phyloP scores from a whole-genome alignment of 2,329 filamentous ascomycete species.

The Helminthosporium solani region DNA sequence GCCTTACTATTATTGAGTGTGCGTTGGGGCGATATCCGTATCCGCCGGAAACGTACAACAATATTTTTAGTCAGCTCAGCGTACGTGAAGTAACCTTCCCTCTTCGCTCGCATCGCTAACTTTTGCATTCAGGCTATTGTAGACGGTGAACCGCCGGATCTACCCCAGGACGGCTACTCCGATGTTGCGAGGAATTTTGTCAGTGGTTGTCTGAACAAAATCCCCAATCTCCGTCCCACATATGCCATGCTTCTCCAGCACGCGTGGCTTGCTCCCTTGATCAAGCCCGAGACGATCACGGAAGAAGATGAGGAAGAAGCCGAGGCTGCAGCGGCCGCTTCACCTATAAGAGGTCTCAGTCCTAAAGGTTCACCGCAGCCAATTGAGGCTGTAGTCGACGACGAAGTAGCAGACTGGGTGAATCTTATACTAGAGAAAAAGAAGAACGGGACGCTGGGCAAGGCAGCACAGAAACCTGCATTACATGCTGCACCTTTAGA shows the following conservation, averaged over 20 bases:
- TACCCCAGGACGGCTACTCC: constrained; percentile 78
- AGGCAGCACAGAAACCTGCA: constrained; percentile 65
- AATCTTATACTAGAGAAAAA: constrained; percentile 67
- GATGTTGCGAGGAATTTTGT: constrained; percentile 84
- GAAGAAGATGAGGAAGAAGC: constrained; percentile 67
- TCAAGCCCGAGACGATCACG: constrained; percentile 72
- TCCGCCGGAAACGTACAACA: constrained; percentile 94
- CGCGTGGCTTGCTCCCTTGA: constrained; percentile 77
- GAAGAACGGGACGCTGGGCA: constrained; percentile 57
- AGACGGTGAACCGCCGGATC: constrained; percentile 88
- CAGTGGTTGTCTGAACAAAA: constrained; percentile 85
- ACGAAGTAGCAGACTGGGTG: constrained; percentile 87
- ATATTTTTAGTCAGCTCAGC: constrained; percentile 95
- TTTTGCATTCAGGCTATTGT: constrained; percentile 75
- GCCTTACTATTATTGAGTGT: constrained; percentile 92
- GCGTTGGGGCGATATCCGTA: constrained; percentile 94
- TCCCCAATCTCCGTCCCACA: constrained; percentile 86
- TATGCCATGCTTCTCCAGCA: constrained; percentile 89
- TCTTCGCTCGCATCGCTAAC: not conserved
- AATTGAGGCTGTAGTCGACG: constrained; percentile 59
- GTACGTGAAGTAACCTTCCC: constrained; percentile 58
- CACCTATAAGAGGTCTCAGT: constrained; percentile 43
- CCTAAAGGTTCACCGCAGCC: constrained; percentile 28
- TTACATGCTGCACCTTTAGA: constrained; percentile 86
- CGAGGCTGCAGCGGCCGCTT: constrained; percentile 42